These are phyloP conservation scores for Chaetomium globosum DNA, from an alignment of 2,329 filamentous ascomycete genomes.

Conservation along the genomic window DNA sequence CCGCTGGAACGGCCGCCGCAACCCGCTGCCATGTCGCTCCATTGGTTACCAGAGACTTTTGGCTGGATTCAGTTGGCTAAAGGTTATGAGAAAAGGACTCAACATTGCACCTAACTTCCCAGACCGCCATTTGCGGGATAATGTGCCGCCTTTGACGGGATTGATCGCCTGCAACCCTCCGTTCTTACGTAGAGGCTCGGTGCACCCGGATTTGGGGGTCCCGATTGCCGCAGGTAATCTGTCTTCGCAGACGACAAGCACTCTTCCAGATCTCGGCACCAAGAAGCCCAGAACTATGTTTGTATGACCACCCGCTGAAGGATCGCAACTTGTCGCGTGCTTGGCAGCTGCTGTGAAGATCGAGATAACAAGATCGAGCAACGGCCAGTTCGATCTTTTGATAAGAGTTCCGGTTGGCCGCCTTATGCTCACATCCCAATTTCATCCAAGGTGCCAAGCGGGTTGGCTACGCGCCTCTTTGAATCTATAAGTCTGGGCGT, in stretches of 20 bases:
- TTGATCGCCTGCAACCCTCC: slow-evolving; percentile 18
- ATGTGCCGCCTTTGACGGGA: slow-evolving; percentile 11
- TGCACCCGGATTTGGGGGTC: slow-evolving; percentile 15
- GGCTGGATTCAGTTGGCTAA: slow-evolving; percentile 17
- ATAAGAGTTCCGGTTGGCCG: slow-evolving; percentile 26
- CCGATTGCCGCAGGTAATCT: slow-evolving; percentile 10
- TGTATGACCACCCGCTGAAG: neutral
- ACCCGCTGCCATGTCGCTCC: neutral
- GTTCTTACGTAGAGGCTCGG: neutral
- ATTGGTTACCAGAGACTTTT: neutral
- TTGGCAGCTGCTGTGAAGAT: slow-evolving; percentile 15
- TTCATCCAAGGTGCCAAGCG: slow-evolving; percentile 38
- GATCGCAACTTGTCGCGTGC: slow-evolving; percentile 15
- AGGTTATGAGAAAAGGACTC: slow-evolving; percentile 25
- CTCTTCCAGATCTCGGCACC: slow-evolving; percentile 24
- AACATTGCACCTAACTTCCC: slow-evolving; percentile 16
- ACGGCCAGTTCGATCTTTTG: slow-evolving; percentile 12
- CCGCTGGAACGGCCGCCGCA: slow-evolving; percentile 2
- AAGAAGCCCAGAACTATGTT: slow-evolving; percentile 16
- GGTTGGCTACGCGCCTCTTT: slow-evolving; percentile 25
- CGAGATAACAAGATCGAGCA: slow-evolving; percentile 8
- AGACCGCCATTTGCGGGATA: slow-evolving; percentile 36
- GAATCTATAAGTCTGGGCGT: slow-evolving; percentile 37
- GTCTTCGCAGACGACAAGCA: neutral
- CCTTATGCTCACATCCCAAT: slow-evolving; percentile 33